Percentiles rank a stretch among this genome's conserved stretches.
These are phyloP conservation scores for Colletotrichum australisinense DNA, from an alignment of 2,329 filamentous ascomycete species.

Conservation along the genomic window DNA sequence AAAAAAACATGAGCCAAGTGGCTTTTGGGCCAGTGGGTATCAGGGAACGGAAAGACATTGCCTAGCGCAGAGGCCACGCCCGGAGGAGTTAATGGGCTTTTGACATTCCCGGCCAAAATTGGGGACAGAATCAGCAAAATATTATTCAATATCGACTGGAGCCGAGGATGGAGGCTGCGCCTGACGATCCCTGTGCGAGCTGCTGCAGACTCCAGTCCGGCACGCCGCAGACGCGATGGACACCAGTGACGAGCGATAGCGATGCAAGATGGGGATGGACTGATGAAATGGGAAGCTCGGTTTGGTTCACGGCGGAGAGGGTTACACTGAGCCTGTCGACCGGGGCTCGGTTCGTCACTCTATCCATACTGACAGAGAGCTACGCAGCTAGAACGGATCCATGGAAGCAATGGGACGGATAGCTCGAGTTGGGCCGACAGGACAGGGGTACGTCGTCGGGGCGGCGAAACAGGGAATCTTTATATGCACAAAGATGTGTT, in stretches of 20 bases:
- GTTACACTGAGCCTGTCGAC: constrained; percentile 20
- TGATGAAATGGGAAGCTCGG: constrained; percentile 29
- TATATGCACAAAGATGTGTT: constrained; percentile 34
- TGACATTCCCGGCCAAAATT: constrained; percentile 13
- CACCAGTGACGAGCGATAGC: constrained; percentile 13
- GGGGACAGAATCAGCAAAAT: neutral
- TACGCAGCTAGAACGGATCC: constrained; percentile 12
- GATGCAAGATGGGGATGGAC: constrained; percentile 24
- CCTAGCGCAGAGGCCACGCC: constrained; percentile 13
- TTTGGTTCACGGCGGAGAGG: neutral
- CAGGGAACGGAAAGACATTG: constrained; percentile 27
- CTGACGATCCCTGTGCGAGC: constrained; percentile 13
- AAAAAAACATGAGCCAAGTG: neutral
- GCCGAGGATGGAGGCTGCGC: constrained; percentile 13
- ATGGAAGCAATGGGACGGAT: constrained; percentile 20
- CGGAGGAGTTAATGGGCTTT: constrained; percentile 2
- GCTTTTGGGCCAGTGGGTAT: constrained; percentile 19
- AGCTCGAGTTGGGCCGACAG: constrained; percentile 30
- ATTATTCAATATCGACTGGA: constrained; percentile 14
- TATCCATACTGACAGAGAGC: neutral
- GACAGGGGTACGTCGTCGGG: constrained; percentile 27
- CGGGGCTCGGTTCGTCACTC: constrained; percentile 23
- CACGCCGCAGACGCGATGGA: constrained; percentile 1
- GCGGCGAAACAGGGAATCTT: constrained; percentile 36
- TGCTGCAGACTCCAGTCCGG: constrained; percentile 5